Evolutionary conservation across 352 stramenopile species (phyloP), one percentile per base, ranked within the genome.

Genomic region (Pilasporangium apinafurcum): DNA sequence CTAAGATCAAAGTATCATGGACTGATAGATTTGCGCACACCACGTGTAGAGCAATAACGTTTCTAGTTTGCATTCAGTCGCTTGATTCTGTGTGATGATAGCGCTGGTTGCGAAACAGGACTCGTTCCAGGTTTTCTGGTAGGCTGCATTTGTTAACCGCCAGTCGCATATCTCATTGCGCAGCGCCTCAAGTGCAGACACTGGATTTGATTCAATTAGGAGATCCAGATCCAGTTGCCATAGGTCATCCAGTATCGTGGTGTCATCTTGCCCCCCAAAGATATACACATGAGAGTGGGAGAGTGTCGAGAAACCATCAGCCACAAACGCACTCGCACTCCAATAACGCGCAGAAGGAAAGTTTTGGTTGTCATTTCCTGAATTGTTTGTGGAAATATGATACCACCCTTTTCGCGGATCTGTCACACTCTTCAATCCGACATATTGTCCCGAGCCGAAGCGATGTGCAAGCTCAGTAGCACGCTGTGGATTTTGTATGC

Each of bases 251-350:
- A 86, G 34, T 32, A 86, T 42, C 12, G 54, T 51, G 5, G 71
- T 83, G 37, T 87, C 68, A 48, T 90, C 77, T 42, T 90, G 68
- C 1, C 74, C 77, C n/a, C 71, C 77, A 43, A 83, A 87, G 8
- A 86, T 28, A 27, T 66, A 80, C n/a, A 69, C 30, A 13, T 46
- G 47, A 14, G 70, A 57, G 1, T 27, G 39, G 1, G 42, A 41
- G 8, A 31, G 44, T 18, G 55, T 39, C n/a, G 34, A 51, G 14
- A 26, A 21, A 6, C 42, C 26, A 20, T 49, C 48, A 10, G 33
- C 35, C 13, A 69, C 59, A 31, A 77, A 78, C 5, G 44, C 49
- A 8, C 54, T 61, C 16, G 71, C 57, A 17, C 52, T 56, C 65
- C 65, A 83, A 42, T 84, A 86, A 1, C 74, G 51, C 0, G 57